phyloP scores from a whole-genome alignment of 2,329 filamentous ascomycete species.

The Neofusicoccum laricinum region DNA sequence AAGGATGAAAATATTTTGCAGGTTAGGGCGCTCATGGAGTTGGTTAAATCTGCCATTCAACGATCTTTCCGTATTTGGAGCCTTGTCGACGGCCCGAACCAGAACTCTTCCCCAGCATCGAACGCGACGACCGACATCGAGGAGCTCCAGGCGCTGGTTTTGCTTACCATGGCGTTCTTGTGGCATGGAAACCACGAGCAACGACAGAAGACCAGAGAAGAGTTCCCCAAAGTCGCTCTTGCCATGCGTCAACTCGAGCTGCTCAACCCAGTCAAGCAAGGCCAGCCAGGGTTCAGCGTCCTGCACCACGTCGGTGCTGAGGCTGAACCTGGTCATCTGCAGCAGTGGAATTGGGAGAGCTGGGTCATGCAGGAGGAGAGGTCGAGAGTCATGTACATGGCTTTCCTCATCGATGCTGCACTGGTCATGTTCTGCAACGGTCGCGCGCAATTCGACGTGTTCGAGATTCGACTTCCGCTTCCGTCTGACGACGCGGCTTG shows the following conservation, averaged over 20 bases:
- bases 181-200: slow-evolving; percentile 70
- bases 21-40: slow-evolving; percentile 67
- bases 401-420: slow-evolving; percentile 63
- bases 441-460: slow-evolving; percentile 59
- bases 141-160: slow-evolving; percentile 64
- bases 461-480: slow-evolving; percentile 65
- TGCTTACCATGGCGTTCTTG: slow-evolving; percentile 61
- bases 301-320: slow-evolving; percentile 56
- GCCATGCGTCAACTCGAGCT: slow-evolving; percentile 59
- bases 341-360: slow-evolving; percentile 60
- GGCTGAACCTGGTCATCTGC: slow-evolving; percentile 21
- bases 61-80: slow-evolving; percentile 53
- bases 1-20: slow-evolving; percentile 58
- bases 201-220: slow-evolving; percentile 59
- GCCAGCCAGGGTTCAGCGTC: slow-evolving; percentile 52
- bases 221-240: slow-evolving; percentile 56
- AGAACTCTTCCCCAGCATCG: slow-evolving; percentile 37
- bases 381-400: slow-evolving; percentile 61
- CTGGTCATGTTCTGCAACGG: slow-evolving; percentile 70
- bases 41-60: slow-evolving; percentile 58
- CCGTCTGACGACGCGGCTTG: slow-evolving; percentile 71
- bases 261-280: slow-evolving; percentile 51
- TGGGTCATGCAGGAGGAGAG: slow-evolving; percentile 73
- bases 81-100: slow-evolving; percentile 30
- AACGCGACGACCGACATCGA: slow-evolving; percentile 50